Evolutionary conservation across 768 basidiomycete genomes (phyloP), one percentile per base, ranked within the genome.

Genomic region (Boletus patriciae): DNA sequence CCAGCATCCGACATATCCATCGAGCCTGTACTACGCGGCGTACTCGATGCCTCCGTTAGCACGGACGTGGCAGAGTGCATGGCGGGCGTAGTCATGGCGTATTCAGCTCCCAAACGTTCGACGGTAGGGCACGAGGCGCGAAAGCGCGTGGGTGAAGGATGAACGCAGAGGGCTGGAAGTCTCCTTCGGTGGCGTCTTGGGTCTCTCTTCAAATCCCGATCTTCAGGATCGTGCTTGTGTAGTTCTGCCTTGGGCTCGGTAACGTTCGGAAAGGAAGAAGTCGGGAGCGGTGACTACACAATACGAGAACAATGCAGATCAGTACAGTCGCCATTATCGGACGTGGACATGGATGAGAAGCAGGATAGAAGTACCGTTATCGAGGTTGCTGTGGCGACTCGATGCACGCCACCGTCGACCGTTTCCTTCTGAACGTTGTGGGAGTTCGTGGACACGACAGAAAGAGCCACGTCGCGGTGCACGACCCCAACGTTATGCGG

Each of bases 281-380:
- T 60, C 62, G 61, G 48, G 34, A 51, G 56, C 38, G 62, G 62
- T 44, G 67, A 59, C 70, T 71, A 57, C 52, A 54, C 29, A 56
- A 64, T 31, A 55, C 19, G 37, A 61, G 33, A 47, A 58, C 21
- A 38, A 38, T 6, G 58, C 15, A 49, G 38, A 58, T 71, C 50
- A 73, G 68, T 50, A 55, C 42, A 44, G 42, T 48, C 54, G 46
- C 61, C 55, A 55, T 60, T 66, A 51, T 41, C 42, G 49, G 52
- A 57, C 40, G 55, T 51, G 42, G 47, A 34, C 48, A 50, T 49
- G 53, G 31, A 61, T 23, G 44, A 58, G 59, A 60, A 66, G 58
- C 38, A 45, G 50, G 58, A 61, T 59, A 55, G 47, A 65, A 62
- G 62, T 69, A 70, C 70, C 70, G 67, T 65, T 67, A 63, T 63